Evolutionary conservation across 805 yeast species (phyloP).

Genomic region (Saitoella complicata): DNA sequence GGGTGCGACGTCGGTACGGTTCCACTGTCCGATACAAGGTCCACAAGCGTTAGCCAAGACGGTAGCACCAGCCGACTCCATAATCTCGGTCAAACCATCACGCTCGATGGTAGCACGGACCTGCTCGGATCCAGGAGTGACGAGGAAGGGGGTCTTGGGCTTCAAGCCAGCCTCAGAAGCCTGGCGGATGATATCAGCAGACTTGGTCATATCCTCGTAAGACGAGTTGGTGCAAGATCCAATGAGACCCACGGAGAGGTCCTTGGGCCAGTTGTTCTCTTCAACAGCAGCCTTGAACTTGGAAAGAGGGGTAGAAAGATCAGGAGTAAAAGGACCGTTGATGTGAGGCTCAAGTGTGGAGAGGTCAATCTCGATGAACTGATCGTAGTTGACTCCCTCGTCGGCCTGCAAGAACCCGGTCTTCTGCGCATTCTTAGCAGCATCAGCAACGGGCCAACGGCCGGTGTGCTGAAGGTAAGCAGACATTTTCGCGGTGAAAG

Average conservation of each 20-base stretch:
- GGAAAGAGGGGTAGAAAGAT: slow-evolving; percentile 88
- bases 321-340: slow-evolving; percentile 98
- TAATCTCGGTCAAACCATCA: slow-evolving; percentile 81
- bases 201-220: slow-evolving; percentile 95
- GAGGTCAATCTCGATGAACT: slow-evolving; percentile 79
- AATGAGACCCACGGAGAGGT: slow-evolving; percentile 84
- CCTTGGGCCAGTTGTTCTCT: slow-evolving; percentile 81
- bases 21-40: slow-evolving; percentile 99
- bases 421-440: slow-evolving; percentile 49
- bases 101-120: slow-evolving; percentile 95
- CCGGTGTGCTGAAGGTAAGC: slow-evolving; percentile 76
- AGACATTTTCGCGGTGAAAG: slow-evolving; percentile 79
- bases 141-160: slow-evolving; percentile 81
- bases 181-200: slow-evolving; percentile 80
- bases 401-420: slow-evolving; percentile 62
- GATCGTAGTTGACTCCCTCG: slow-evolving; percentile 85
- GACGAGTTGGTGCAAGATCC: slow-evolving; percentile 99
- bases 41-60: slow-evolving; percentile 98
- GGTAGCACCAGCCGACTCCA: slow-evolving; percentile 81
- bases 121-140: slow-evolving; percentile 97
- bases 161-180: slow-evolving; percentile 84
- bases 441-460: slow-evolving; percentile 70
- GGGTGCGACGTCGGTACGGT: slow-evolving; percentile 58
- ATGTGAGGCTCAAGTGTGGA: slow-evolving; percentile 84
- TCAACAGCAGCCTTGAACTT: slow-evolving; percentile 69